Percentiles rank a stretch among this genome's conserved stretches.
Evolutionary conservation across 1,284 basidiomycete genomes (phyloP).

Genomic region (Ceratobasidium sp.): DNA sequence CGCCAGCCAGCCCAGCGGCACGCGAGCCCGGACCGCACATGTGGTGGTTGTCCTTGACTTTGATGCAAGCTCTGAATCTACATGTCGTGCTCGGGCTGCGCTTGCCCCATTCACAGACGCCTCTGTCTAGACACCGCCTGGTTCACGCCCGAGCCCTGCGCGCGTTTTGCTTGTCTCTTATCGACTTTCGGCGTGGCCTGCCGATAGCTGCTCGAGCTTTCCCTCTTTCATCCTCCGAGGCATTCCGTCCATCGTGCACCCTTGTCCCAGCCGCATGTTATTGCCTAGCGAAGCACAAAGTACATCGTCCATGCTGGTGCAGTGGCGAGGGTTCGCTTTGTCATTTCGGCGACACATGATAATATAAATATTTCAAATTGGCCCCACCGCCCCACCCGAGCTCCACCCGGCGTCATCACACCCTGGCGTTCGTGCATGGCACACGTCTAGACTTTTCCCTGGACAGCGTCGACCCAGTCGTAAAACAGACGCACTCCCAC

Average conservation of each 20-base stretch:
- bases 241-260: background rate
- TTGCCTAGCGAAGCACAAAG: no score
- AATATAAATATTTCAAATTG: background rate
- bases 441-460: background rate
- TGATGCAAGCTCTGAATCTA: constrained; percentile 10
- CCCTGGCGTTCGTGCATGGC: background rate
- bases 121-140: no score
- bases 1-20: background rate
- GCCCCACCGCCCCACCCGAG: constrained; percentile 31
- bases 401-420: constrained; percentile 25
- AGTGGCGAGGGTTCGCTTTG: no score
- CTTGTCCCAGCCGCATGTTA: background rate
- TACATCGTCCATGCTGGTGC: background rate
- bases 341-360: no score
- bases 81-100: background rate
- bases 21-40: constrained; percentile 41
- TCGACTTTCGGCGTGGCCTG: constrained; percentile 16
- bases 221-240: constrained; percentile 11
- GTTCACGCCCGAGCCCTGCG: background rate
- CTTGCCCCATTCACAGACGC: constrained; percentile 22
- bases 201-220: background rate
- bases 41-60: constrained; percentile 26
- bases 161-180: constrained; percentile 28
- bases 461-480: constrained; percentile 16
- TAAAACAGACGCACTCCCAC: constrained; percentile 35